These are phyloP conservation scores for Acer negundo DNA, from an alignment of 345 rosid genomes.

Conservation along the genomic window DNA sequence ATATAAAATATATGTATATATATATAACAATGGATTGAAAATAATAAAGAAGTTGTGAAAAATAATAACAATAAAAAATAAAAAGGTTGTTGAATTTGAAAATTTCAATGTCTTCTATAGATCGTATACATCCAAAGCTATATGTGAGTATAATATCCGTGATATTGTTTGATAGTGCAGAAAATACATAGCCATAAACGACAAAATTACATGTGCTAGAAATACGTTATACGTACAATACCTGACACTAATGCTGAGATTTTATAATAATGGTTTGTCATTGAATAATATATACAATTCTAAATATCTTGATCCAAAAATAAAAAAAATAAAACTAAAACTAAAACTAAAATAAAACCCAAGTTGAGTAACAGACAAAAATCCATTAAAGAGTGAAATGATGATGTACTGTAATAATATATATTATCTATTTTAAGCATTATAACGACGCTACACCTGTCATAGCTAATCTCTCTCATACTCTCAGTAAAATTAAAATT, in stretches of 20 bases:
- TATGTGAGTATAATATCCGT: too few species aligned
- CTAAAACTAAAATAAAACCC: not conserved
- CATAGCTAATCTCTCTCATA: too few species aligned
- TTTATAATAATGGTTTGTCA: not conserved
- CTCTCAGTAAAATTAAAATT: too few species aligned
- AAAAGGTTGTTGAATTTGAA: not conserved
- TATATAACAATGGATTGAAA: too few species aligned
- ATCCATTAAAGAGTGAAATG: not conserved
- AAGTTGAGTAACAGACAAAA: not conserved
- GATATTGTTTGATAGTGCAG: not conserved
- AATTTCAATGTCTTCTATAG: too few species aligned
- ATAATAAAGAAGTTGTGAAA: too few species aligned
- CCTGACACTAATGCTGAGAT: not conserved
- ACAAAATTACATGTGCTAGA: not conserved
- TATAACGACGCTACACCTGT: not conserved
- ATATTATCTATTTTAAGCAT: not conserved
- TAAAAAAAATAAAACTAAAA: too few species aligned
- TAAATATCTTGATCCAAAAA: too few species aligned
- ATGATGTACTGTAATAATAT: not conserved
- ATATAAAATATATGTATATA: too few species aligned
- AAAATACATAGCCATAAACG: not conserved
- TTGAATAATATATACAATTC: too few species aligned
- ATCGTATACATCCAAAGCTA: not conserved
- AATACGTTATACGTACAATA: not conserved
- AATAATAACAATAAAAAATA: too few species aligned